Conservation (phyloP, 2,329 filamentous ascomycete genomes). For the Beauveria bassiana region DNA sequence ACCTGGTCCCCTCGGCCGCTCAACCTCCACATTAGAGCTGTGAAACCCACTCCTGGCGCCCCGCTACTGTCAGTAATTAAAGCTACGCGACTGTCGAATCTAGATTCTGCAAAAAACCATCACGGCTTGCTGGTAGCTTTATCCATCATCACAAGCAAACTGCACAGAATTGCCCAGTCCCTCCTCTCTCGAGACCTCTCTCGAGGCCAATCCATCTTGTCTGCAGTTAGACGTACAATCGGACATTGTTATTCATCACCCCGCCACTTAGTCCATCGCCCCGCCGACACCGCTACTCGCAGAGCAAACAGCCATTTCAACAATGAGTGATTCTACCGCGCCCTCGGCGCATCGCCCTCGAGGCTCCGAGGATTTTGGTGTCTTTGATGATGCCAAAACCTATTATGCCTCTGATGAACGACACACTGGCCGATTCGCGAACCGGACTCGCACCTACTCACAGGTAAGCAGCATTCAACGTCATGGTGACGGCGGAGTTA, state of each 20-base stretch:
- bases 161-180: background rate
- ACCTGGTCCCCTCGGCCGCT: background rate
- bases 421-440: slow-evolving; percentile 39
- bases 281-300: slow-evolving; percentile 10
- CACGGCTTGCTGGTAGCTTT: background rate
- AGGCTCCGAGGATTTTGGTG: slow-evolving; percentile 39
- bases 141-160: background rate
- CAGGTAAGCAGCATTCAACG: slow-evolving; percentile 32
- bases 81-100: background rate
- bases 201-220: background rate
- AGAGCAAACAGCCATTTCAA: slow-evolving; percentile 1
- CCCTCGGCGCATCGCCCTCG: slow-evolving; percentile 13
- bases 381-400: slow-evolving; percentile 51
- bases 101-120: slow-evolving; percentile 1
- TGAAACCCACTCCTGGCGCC: background rate
- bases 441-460: slow-evolving; percentile 48
- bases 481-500: slow-evolving; percentile 16
- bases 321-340: slow-evolving; percentile 8
- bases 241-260: background rate
- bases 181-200: background rate
- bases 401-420: slow-evolving; percentile 52
- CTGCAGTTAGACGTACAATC: background rate
- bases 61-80: slow-evolving; percentile 1
- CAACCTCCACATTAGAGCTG: background rate
- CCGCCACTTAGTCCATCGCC: slow-evolving; percentile 3